These are phyloP conservation scores for Wallacemonas sp. DNA, from an alignment of 208 protist genomes.

Conservation along the genomic window DNA sequence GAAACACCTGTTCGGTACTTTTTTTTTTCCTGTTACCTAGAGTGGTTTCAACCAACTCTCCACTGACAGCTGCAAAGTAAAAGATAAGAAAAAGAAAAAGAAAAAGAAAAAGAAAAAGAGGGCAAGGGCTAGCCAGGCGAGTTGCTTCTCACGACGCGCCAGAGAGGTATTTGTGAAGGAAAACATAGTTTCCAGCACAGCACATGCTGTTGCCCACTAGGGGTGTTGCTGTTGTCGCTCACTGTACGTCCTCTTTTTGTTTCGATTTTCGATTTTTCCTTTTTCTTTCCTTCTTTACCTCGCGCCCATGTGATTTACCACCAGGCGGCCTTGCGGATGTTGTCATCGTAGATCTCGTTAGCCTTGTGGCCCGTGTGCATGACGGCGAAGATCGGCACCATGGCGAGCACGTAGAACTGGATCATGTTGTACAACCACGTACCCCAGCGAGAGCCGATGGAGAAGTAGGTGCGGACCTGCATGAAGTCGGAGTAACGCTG, in stretches of 20 bases:
- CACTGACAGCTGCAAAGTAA: not conserved
- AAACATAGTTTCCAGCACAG: too few relatives aligned
- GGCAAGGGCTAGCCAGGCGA: too few relatives aligned
- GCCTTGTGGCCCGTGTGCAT: slow-evolving; percentile 84
- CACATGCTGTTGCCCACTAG: too few relatives aligned
- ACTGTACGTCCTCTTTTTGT: too few relatives aligned
- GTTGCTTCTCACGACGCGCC: too few relatives aligned
- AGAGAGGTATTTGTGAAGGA: too few relatives aligned
- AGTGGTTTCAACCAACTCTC: not conserved
- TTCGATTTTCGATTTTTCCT: too few relatives aligned
- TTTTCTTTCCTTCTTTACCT: too few relatives aligned
- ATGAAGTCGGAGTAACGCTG: slow-evolving; percentile 90
- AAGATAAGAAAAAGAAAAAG: not conserved
- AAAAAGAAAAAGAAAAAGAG: too few relatives aligned
- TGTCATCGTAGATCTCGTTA: slow-evolving; percentile 84
- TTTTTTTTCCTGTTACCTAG: slow-evolving; percentile 10
- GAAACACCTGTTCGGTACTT: not conserved
- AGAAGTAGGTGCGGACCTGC: slow-evolving; percentile 90
- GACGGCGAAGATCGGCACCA: slow-evolving; percentile 81
- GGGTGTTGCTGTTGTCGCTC: too few relatives aligned
- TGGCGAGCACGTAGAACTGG: slow-evolving; percentile 86
- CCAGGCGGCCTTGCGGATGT: slow-evolving; percentile 84
- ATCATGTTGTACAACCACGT: slow-evolving; percentile 91
- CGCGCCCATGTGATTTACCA: slow-evolving; percentile 84
- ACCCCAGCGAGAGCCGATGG: slow-evolving; percentile 84